Conservation (phyloP, 441 rosid genomes). For the Monsonia emarginata region DNA sequence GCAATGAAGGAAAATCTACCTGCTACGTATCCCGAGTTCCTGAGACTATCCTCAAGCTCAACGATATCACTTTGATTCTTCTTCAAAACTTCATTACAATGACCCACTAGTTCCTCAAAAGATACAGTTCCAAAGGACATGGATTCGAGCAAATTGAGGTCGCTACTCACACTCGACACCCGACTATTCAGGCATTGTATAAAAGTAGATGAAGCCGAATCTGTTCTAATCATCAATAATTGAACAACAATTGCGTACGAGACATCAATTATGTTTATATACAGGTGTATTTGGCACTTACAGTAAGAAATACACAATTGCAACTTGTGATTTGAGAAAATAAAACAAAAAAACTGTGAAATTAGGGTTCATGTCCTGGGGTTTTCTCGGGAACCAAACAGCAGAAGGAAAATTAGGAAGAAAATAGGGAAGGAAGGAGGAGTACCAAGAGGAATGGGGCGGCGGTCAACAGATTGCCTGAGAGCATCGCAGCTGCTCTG, state of each 20-base stretch:
- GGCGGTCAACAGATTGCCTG: conserved; percentile 57
- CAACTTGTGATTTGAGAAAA: too few species aligned
- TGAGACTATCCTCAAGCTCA: conserved; percentile 32
- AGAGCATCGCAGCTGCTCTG: conserved; percentile 56
- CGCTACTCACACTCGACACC: conserved; percentile 30
- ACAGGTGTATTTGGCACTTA: too few species aligned
- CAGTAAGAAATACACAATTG: too few species aligned
- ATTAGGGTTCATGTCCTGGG: background rate
- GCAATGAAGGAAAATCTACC: conserved; percentile 19
- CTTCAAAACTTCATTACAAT: conserved; percentile 45
- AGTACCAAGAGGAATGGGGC: conserved; percentile 71
- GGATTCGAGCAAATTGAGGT: conserved; percentile 39
- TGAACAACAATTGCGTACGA: too few species aligned
- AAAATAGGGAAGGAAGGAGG: background rate
- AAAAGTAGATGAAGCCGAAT: conserved; percentile 72
- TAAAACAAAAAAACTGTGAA: background rate
- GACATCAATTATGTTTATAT: too few species aligned
- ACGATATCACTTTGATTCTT: conserved; percentile 32
- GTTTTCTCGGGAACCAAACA: background rate
- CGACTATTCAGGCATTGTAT: conserved; percentile 58
- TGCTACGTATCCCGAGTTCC: conserved; percentile 29
- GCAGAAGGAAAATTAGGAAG: background rate
- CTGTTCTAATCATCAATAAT: too few species aligned
- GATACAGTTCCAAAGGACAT: conserved; percentile 52
- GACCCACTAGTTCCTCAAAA: conserved; percentile 64